Evolutionary conservation across 1,139 yeast species (phyloP), one percentile per base, ranked within the genome.

Genomic region (Debaryomyces sp.): DNA sequence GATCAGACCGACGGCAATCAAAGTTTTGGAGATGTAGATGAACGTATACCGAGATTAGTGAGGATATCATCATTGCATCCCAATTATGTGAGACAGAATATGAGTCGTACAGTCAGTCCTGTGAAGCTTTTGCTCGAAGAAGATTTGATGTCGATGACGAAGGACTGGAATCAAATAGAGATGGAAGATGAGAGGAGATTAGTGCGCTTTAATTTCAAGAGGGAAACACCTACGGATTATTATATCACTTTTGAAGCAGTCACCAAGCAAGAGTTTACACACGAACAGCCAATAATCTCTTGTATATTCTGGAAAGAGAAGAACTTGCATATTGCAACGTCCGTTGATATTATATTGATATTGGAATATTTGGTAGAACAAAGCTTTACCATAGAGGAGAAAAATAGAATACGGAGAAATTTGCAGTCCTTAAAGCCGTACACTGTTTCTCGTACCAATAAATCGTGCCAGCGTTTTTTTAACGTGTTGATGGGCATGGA

Each of bases 351-450:
- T 46, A 82, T 85, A 17, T 62, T 74, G 30, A 63, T 85, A 9
- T 68, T 85, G 41, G 90, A 85, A 60, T 75, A 77, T 54, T 71
- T 85, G 46, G 81, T 83, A 29, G 78, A 74, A 49, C 76, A 82
- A 49, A 77, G 76, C 54, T 85, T 85, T 62, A 73, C 82, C 9
- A 84, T 85, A 13, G 89, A 70, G 59, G 92, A 85, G 61, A 86
- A 86, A 66, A 86, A 86, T 63, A 70, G 91, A 47, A 84, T 85
- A 32, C 72, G 92, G 44, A 70, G 92, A 44, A 85, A 85, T 56
- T 69, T 86, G 47, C 90, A 85, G 58, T 82, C 83, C 30, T 75
- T 84, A 54, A 82, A 80, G 56, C 90, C 92, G 2, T 63, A 73
- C 46, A 85, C 91, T 0, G 77, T 85, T 4, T 75, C 84, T 30